Evolutionary conservation across 1,139 yeast species (phyloP).

Genomic region (Taiozyma sp.): DNA sequence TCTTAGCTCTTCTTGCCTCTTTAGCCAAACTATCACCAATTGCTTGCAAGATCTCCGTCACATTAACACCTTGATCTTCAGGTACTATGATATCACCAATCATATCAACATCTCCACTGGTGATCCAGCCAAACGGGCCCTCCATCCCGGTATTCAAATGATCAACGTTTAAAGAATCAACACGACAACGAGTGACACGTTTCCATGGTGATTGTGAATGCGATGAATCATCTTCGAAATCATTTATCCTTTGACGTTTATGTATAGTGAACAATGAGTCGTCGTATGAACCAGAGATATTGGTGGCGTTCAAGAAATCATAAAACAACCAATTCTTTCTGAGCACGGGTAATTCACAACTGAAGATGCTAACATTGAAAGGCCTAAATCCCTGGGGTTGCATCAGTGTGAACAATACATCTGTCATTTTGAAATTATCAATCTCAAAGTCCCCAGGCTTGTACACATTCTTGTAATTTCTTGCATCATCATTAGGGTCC

Average conservation of each 20-base stretch:
- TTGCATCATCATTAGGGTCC: conserved; percentile 80
- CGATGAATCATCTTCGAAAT: conserved; percentile 13
- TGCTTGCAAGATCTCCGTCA: conserved; percentile 19
- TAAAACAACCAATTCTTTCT: conserved; percentile 92
- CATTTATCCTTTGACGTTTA: conserved; percentile 33
- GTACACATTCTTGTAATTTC: conserved; percentile 68
- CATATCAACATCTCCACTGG: conserved; percentile 87
- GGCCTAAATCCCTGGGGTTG: conserved; percentile 84
- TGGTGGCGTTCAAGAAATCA: conserved; percentile 80
- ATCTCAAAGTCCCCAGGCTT: conserved; percentile 92
- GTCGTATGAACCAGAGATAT: conserved; percentile 88
- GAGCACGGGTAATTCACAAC: conserved; percentile 72
- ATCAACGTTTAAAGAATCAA: conserved; percentile 81
- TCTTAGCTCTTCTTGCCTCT: conserved; percentile 27
- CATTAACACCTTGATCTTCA: conserved; percentile 35
- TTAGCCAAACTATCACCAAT: conserved; percentile 21
- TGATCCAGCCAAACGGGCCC: conserved; percentile 98
- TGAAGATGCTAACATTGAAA: conserved; percentile 80
- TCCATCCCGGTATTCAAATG: conserved; percentile 86
- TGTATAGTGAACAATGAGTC: conserved; percentile 90
- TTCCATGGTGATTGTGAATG: conserved; percentile 38
- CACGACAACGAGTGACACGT: conserved; percentile 71
- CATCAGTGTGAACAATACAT: conserved; percentile 70
- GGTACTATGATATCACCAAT: conserved; percentile 87
- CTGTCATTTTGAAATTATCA: conserved; percentile 77